Evolutionary conservation across 208 protist genomes (phyloP).

Genomic region (Trypanosomatidae sp.): DNA sequence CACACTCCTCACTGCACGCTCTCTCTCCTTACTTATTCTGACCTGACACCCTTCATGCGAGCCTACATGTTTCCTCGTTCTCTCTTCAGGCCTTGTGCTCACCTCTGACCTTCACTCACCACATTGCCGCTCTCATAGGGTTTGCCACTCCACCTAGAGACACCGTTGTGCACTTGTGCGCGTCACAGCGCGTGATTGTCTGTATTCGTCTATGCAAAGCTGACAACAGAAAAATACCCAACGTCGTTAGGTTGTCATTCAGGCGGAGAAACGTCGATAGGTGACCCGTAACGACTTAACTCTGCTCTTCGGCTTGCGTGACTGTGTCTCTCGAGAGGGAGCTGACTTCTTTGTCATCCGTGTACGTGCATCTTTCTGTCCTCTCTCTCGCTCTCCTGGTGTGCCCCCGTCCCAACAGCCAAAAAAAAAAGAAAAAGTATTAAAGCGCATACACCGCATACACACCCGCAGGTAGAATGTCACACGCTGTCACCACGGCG

Average conservation of each 20-base stretch:
- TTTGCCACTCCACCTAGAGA: neutral
- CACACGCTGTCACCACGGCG: slow-evolving; percentile 1
- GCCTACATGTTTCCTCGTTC: neutral
- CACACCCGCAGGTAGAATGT: neutral
- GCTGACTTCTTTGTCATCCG: neutral
- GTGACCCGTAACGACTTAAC: neutral
- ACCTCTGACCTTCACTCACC: neutral
- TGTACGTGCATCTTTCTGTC: neutral
- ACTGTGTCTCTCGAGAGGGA: neutral
- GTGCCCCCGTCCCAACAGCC: too few species aligned
- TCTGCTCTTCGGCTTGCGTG: neutral
- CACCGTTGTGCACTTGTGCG: neutral
- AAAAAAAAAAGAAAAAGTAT: neutral
- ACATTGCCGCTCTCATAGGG: neutral
- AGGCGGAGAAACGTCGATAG: neutral
- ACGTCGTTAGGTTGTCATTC: too few species aligned
- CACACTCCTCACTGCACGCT: neutral
- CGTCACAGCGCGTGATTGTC: neutral
- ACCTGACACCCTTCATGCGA: neutral
- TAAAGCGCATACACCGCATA: neutral
- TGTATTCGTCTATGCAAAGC: neutral
- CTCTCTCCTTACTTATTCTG: neutral
- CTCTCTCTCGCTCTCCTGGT: neutral
- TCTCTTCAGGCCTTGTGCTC: neutral
- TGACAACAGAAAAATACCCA: too few species aligned